These are phyloP conservation scores for Phytophthora litchii DNA, from an alignment of 352 stramenopile species.

Conservation along the genomic window DNA sequence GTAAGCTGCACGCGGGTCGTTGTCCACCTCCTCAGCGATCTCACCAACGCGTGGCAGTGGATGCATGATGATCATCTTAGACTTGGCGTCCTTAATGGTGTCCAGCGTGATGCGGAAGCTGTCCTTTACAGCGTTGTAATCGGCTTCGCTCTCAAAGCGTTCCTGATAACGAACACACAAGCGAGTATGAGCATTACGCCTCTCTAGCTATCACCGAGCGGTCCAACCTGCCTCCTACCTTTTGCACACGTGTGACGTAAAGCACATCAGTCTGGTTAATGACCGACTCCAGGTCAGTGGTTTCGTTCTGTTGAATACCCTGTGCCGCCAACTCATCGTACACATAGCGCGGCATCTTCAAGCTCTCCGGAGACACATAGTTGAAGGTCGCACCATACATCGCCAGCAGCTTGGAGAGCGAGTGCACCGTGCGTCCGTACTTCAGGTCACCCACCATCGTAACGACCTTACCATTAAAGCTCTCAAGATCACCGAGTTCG, in stretches of 20 bases:
- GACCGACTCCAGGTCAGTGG: conserved; percentile 83
- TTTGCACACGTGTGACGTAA: conserved; percentile 99
- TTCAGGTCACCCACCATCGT: conserved; percentile 99
- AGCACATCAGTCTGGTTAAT: conserved; percentile 95
- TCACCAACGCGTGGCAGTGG: conserved; percentile 98
- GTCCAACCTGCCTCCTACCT: conserved; percentile 32
- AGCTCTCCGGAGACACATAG: conserved; percentile 91
- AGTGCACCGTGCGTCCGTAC: conserved; percentile 99
- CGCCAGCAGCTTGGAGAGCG: conserved; percentile 94
- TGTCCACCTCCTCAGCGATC: conserved; percentile 96
- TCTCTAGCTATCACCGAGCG: background rate
- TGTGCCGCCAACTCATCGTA: conserved; percentile 68
- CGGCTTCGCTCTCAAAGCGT: conserved; percentile 93
- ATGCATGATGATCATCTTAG: conserved; percentile 97
- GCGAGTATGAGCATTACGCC: conserved; percentile 1
- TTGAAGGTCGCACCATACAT: conserved; percentile 92
- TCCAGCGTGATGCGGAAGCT: conserved; percentile 80
- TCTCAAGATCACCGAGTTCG: conserved; percentile 75
- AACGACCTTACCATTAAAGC: conserved; percentile 88
- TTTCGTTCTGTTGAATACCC: conserved; percentile 89
- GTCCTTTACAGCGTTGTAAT: conserved; percentile 96
- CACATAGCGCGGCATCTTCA: conserved; percentile 88
- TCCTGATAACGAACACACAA: conserved; percentile 64
- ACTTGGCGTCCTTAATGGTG: conserved; percentile 87
- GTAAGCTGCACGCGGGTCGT: conserved; percentile 95